Evolutionary conservation across 768 basidiomycete genomes (phyloP).

Genomic region (Psilocybe tampanensis): DNA sequence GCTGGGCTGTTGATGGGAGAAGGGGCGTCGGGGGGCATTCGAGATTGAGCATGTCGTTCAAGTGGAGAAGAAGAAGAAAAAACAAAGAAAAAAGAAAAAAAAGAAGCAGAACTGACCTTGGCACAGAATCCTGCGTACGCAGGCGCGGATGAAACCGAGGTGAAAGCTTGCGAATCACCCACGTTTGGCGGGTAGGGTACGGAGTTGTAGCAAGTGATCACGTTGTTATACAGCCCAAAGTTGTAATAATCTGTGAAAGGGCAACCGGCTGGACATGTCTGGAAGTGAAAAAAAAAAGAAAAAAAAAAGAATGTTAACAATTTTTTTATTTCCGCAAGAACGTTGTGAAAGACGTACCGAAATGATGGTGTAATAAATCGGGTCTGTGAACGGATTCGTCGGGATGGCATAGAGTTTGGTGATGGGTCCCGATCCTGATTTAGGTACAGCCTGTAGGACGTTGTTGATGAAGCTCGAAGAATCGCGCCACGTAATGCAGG

Average conservation of each 20-base stretch:
- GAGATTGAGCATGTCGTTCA: too few species aligned
- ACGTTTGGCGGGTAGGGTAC: conserved; percentile 6
- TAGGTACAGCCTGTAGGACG: conserved; percentile 16
- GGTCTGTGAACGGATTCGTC: conserved; percentile 18
- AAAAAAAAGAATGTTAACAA: too few species aligned
- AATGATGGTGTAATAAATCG: conserved; percentile 20
- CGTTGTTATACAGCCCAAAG: conserved; percentile 14
- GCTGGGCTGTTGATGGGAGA: conserved; percentile 14
- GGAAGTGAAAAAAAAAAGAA: not conserved
- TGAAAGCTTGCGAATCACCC: conserved; percentile 21
- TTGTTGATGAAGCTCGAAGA: conserved; percentile 12
- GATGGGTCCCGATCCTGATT: conserved; percentile 4
- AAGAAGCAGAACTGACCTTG: conserved; percentile 13
- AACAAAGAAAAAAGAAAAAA: too few species aligned
- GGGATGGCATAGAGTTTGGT: conserved; percentile 17
- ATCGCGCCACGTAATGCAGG: not conserved
- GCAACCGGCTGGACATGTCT: conserved; percentile 20
- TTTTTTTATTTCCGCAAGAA: too few species aligned
- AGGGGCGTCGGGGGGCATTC: too few species aligned
- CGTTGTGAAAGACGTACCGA: conserved; percentile 9
- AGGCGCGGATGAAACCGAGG: conserved; percentile 14
- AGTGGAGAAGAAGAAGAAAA: too few species aligned
- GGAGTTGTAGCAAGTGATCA: conserved; percentile 13
- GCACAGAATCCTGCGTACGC: conserved; percentile 20
- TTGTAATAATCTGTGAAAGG: conserved; percentile 19